Evolutionary conservation across 331 rosid species (phyloP), one percentile per base, ranked within the genome.

Genomic region (Phaseolus coccineus): DNA sequence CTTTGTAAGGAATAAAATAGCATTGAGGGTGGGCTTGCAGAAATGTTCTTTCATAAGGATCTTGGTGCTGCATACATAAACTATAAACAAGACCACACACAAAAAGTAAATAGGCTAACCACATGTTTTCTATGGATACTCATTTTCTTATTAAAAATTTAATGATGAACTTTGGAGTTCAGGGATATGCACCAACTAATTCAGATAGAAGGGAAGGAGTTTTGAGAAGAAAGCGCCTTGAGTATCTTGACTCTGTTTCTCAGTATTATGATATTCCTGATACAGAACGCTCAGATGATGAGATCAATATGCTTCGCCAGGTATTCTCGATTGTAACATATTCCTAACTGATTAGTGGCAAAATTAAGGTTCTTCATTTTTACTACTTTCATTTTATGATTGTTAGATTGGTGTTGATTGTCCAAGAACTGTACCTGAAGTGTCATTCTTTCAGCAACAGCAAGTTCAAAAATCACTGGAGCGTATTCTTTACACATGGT

Each of bases 101-200:
- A 55, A 63, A 64, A 24, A 30, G 46, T 35, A 44, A 52, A 71
- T 77, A 63, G 81, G 28, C 42, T 76, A 35, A 47, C 59, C 42
- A 16, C 81, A 40, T 67, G 50, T 76, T 91, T 52, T 67, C 47
- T 25, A 78, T 72, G 61, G 73, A 66, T 28, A 27, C 64, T 37
- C 56, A 24, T 76, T 81, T 46, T 79, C 76, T 73, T 84, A 84
- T 88, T 83, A 85, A 79, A 89, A 90, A 85, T 89, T 92, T 83
- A 87, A 89, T 84, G 76, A 92, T 88, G 83, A 87, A 92, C 89
- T 92, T 93, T 82, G 91, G 78, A 94, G 51, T 46, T 12, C 96
- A 94, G 98, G 98, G 98, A 86, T 94, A 92, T 88, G 98, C 98
- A 92, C 93, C 98, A 82, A 88, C 96, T 88, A 94, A 92, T 92